Percentiles rank a stretch among this genome's conserved stretches.
Evolutionary conservation across 2,329 filamentous ascomycete genomes (phyloP).

Genomic region (Rachicladosporium sp.): DNA sequence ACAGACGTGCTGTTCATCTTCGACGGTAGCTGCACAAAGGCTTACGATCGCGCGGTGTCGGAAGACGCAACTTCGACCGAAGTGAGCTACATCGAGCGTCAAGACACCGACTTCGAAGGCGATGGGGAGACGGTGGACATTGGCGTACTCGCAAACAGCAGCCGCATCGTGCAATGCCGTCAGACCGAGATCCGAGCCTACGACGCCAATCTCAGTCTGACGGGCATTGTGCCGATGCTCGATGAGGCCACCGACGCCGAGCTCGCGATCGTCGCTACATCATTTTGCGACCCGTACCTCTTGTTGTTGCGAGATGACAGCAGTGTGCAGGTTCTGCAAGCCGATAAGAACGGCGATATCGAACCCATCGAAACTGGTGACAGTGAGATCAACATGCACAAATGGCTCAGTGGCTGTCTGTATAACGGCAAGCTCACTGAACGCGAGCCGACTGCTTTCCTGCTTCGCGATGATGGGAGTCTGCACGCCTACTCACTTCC

Average conservation of each 20-base stretch:
- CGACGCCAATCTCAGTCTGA: slow-evolving; percentile 79
- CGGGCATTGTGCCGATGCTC: slow-evolving; percentile 83
- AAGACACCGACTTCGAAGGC: slow-evolving; percentile 81
- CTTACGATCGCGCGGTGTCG: slow-evolving; percentile 10
- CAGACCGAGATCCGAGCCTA: slow-evolving; percentile 82
- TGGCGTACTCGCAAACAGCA: slow-evolving; percentile 67
- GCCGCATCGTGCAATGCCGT: slow-evolving; percentile 75
- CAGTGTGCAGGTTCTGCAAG: slow-evolving; percentile 65
- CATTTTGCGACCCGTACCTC: slow-evolving; percentile 77
- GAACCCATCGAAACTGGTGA: slow-evolving; percentile 15
- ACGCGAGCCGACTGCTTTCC: slow-evolving; percentile 56
- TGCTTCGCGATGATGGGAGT: slow-evolving; percentile 63
- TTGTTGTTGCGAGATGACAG: slow-evolving; percentile 73
- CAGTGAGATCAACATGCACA: slow-evolving; percentile 58
- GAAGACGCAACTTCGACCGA: slow-evolving; percentile 7
- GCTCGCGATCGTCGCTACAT: slow-evolving; percentile 64
- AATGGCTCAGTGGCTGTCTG: slow-evolving; percentile 74
- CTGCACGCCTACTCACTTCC: slow-evolving; percentile 64
- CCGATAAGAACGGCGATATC: slow-evolving; percentile 70
- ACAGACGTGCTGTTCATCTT: slow-evolving; percentile 17
- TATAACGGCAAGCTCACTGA: slow-evolving; percentile 51
- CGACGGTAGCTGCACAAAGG: slow-evolving; percentile 16
- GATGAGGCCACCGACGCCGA: slow-evolving; percentile 82
- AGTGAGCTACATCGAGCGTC: slow-evolving; percentile 36
- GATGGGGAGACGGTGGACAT: slow-evolving; percentile 80